These are phyloP conservation scores for Naganishia sp. DNA, from an alignment of 1,284 basidiomycete genomes.

Conservation along the genomic window DNA sequence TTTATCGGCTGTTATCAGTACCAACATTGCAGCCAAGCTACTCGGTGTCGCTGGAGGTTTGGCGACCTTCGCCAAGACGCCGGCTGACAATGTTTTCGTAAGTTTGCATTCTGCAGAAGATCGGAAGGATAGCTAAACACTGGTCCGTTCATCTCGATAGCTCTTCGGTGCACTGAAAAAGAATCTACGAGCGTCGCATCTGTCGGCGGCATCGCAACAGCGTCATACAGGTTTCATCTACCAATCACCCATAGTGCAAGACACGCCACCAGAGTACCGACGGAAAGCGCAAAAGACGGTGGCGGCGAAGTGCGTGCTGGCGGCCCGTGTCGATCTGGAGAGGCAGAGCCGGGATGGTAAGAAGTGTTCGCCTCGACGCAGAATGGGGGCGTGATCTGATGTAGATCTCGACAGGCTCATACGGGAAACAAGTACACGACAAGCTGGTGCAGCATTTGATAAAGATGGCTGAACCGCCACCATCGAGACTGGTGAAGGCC, in stretches of 20 bases:
- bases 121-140: not conserved
- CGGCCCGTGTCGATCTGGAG: constrained; percentile 89
- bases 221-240: constrained; percentile 97
- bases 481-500: constrained; percentile 89
- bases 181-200: constrained; percentile 75
- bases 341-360: constrained; percentile 72
- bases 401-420: constrained; percentile 60
- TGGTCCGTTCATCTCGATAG: constrained; percentile 53
- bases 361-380: constrained; percentile 34
- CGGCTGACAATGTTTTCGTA: constrained; percentile 92
- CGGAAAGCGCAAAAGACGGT: constrained; percentile 90
- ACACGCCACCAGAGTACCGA: constrained; percentile 86
- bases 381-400: not conserved
- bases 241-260: constrained; percentile 83
- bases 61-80: constrained; percentile 87
- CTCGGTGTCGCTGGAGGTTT: constrained; percentile 96
- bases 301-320: constrained; percentile 85
- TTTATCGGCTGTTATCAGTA: constrained; percentile 95
- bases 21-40: constrained; percentile 95
- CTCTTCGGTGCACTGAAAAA: constrained; percentile 92
- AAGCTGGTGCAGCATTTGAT: constrained; percentile 92
- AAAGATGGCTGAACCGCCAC: constrained; percentile 88
- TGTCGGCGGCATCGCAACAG: constrained; percentile 64
- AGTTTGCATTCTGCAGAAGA: constrained; percentile 40
- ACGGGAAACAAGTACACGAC: constrained; percentile 74